Conservation (phyloP, 139 green algal genomes). For the Asterochloris erici region DNA sequence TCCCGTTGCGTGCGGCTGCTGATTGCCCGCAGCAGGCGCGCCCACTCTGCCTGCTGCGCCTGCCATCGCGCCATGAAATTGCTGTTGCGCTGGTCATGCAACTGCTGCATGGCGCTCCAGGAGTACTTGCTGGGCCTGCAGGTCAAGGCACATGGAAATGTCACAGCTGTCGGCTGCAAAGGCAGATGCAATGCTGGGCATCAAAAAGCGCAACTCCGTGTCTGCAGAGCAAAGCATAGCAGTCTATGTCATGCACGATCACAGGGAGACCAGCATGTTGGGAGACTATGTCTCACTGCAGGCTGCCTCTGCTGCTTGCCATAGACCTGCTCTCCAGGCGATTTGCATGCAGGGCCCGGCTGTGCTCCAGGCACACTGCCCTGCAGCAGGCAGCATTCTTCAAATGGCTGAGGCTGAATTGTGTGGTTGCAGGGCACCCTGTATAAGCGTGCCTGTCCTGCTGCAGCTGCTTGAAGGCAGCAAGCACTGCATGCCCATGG, state of each 20-base stretch:
- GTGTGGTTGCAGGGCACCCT: neutral
- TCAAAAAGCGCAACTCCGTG: neutral
- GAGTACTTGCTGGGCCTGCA: neutral
- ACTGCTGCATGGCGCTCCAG: neutral
- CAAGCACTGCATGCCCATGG: neutral
- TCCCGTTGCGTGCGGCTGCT: neutral
- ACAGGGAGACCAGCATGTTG: too few relatives aligned
- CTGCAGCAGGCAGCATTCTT: too few relatives aligned
- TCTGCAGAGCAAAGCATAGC: too few relatives aligned
- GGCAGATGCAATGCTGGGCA: neutral
- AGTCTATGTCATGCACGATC: too few relatives aligned
- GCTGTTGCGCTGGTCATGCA: neutral
- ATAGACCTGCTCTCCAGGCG: neutral
- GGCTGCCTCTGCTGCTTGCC: neutral
- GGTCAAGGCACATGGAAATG: neutral
- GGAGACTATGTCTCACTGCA: neutral
- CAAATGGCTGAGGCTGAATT: neutral
- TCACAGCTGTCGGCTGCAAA: neutral
- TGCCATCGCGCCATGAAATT: slow-evolving; percentile 9
- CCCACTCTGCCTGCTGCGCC: slow-evolving; percentile 13
- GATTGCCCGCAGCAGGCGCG: slow-evolving; percentile 4
- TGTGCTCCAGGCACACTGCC: neutral
- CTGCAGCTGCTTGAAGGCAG: slow-evolving; percentile 8
- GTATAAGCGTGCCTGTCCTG: neutral
- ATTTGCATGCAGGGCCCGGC: neutral